Base-by-base conservation (phyloP, 2,329 filamentous ascomycete species). In the Penicillium freii region DNA sequence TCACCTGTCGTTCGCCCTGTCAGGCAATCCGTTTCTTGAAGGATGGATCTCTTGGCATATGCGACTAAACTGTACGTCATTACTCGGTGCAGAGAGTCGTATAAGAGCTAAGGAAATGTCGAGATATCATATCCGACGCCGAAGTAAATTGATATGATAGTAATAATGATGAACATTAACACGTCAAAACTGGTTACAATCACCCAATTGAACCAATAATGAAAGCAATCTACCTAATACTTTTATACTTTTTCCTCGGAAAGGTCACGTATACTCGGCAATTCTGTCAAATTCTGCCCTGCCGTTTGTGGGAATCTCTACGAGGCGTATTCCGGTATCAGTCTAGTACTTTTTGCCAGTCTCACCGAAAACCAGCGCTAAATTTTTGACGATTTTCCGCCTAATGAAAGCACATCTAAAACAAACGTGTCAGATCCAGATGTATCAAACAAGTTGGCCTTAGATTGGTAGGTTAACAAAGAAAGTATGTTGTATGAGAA, bases 1-100 rank as follows among this genome's bases (percentile, higher is more conserved):
- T 58, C 51, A 46, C 43, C 60, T 60, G 58, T 46, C 39, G 23
- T 19, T 45, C 29, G 36, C 51, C 43, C 39, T 49, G 29, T 40
- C 38, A 36, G 44, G 51, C 29, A 40, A 47, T 34, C 13, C 3
- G 34, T 31, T 55, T 39, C 10, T 23, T 9, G 15, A 17, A n/a
- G 10, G 23, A 42, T 21, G 27, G 10, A 43, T 36, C 38, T 17
- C 38, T 45, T 40, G 27, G 23, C 11, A 40, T 50, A 51, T 36
- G 38, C 29, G 11, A 21, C 39, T 23, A 29, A 36, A 38, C 8
- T 21, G 17, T 31, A 43, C 23, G 10, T 43, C 43, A 27, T 42
- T 4, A 9, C 13, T 13, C 17, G 9, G 23, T 42, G 39, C 39
- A 42, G 4, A 29, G 31, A 29, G 23, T 44, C 17, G 15, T 13